Evolutionary conservation across 1,284 basidiomycete genomes (phyloP).

Genomic region (Ustilago vetiveriae): DNA sequence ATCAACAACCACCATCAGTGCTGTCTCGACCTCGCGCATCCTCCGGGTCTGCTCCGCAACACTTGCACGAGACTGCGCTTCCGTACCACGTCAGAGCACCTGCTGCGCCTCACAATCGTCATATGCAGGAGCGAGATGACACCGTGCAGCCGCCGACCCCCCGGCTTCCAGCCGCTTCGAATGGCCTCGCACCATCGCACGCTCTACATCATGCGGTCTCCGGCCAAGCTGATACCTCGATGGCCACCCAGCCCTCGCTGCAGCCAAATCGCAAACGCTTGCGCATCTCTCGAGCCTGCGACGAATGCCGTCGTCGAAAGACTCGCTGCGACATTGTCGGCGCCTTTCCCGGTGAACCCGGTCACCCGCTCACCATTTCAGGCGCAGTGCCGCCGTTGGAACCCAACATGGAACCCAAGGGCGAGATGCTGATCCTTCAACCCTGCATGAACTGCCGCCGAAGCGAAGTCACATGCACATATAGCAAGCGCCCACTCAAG

Average conservation of each 20-base stretch:
- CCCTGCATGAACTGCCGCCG: conserved; percentile 54
- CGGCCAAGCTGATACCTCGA: not conserved
- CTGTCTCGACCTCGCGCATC: conserved; percentile 1
- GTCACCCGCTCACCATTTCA: conserved; percentile 38
- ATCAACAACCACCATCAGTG: not conserved
- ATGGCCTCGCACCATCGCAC: not conserved
- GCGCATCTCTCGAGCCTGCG: conserved; percentile 48
- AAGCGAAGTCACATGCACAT: conserved; percentile 43
- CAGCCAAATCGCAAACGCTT: conserved; percentile 45
- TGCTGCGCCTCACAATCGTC: not conserved
- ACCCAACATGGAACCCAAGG: conserved; percentile 36
- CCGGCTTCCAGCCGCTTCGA: not conserved
- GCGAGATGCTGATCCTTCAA: conserved; percentile 55
- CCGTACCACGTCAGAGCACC: not conserved
- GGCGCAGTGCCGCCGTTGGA: conserved; percentile 37
- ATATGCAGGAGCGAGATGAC: not conserved
- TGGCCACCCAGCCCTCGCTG: conserved; percentile 7
- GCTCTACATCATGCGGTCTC: not conserved
- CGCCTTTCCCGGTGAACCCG: conserved; percentile 47
- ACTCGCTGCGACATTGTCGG: conserved; percentile 52
- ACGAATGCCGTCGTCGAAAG: conserved; percentile 50
- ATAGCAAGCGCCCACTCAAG: conserved; percentile 52
- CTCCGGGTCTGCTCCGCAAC: not conserved
- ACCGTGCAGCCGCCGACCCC: not conserved
- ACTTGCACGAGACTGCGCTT: not conserved